These are phyloP conservation scores for Podospora sp. DNA, from an alignment of 495 filamentous ascomycete species.

Conservation along the genomic window DNA sequence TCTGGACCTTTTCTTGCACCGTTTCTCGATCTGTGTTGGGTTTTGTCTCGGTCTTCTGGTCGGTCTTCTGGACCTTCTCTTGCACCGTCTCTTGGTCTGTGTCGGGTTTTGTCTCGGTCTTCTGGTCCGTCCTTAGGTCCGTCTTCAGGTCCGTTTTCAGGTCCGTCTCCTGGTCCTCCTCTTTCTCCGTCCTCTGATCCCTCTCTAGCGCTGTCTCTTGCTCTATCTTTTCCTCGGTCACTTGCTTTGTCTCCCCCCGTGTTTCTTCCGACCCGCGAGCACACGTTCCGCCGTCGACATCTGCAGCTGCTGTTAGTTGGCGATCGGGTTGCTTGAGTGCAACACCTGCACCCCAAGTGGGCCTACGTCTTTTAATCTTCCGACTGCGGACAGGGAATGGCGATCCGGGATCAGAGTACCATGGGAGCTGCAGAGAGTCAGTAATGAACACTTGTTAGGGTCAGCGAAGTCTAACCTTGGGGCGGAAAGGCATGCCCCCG, in stretches of 20 bases:
- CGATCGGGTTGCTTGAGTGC: constrained; percentile 38
- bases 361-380: constrained; percentile 41
- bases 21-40: too few species aligned
- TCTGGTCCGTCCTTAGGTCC: too few species aligned
- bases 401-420: constrained; percentile 71
- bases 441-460: neutral
- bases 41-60: too few species aligned
- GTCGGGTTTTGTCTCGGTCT: neutral
- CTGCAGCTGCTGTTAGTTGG: constrained; percentile 29
- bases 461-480: constrained; percentile 59
- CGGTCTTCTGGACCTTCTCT: too few species aligned
- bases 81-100: constrained; percentile 29
- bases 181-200: too few species aligned
- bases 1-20: too few species aligned
- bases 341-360: constrained; percentile 35
- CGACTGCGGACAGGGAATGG: constrained; percentile 62
- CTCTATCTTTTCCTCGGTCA: neutral
- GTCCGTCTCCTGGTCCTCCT: constrained; percentile 32
- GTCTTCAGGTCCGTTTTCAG: too few species aligned
- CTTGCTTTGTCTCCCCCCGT: neutral
- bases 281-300: neutral
- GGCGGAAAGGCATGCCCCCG: constrained; percentile 51
- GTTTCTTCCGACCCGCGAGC: too few species aligned
- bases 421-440: constrained; percentile 64
- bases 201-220: too few species aligned